A percentile compares a stretch with the other conserved stretches of the same genome.
These are phyloP conservation scores for Cercospora janseana DNA, from an alignment of 2,329 filamentous ascomycete genomes.

Conservation along the genomic window DNA sequence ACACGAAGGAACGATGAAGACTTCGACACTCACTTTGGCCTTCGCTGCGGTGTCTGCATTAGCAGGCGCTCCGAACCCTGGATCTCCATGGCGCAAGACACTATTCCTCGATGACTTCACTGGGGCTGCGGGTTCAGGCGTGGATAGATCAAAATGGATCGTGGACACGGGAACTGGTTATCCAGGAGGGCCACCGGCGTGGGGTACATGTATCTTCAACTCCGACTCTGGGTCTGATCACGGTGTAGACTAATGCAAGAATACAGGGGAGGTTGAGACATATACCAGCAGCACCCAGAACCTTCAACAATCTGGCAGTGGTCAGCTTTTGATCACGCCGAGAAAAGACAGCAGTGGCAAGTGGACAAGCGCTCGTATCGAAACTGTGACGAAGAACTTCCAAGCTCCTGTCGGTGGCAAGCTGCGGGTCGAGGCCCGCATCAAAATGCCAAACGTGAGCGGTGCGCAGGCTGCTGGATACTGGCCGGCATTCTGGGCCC, in stretches of 20 bases:
- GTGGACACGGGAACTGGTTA: conserved; percentile 49
- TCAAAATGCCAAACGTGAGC: conserved; percentile 23
- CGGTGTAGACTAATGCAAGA: too few relatives aligned
- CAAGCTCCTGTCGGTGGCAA: conserved; percentile 29
- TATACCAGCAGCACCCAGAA: conserved; percentile 47
- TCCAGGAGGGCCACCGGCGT: conserved; percentile 45
- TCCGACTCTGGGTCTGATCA: background rate
- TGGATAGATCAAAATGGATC: conserved; percentile 46
- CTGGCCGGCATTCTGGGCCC: conserved; percentile 30
- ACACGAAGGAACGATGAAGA: conserved; percentile 19
- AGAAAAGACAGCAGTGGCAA: conserved; percentile 29
- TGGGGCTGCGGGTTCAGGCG: conserved; percentile 35
- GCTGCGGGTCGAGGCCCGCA: conserved; percentile 27
- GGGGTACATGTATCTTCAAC: conserved; percentile 43
- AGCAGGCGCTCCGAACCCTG: conserved; percentile 18
- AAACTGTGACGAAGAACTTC: conserved; percentile 27
- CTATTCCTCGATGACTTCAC: conserved; percentile 40
- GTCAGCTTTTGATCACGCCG: conserved; percentile 43
- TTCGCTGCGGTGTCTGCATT: conserved; percentile 17
- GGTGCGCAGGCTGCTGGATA: conserved; percentile 24
- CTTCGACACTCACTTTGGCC: conserved; percentile 16
- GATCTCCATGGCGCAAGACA: conserved; percentile 24
- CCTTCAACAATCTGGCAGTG: conserved; percentile 41
- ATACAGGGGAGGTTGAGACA: conserved; percentile 49
- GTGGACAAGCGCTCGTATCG: conserved; percentile 28